Evolutionary conservation across 2,329 filamentous ascomycete species (phyloP), one percentile per base, ranked within the genome.

Genomic region (Calonectria pseudoturangicola): DNA sequence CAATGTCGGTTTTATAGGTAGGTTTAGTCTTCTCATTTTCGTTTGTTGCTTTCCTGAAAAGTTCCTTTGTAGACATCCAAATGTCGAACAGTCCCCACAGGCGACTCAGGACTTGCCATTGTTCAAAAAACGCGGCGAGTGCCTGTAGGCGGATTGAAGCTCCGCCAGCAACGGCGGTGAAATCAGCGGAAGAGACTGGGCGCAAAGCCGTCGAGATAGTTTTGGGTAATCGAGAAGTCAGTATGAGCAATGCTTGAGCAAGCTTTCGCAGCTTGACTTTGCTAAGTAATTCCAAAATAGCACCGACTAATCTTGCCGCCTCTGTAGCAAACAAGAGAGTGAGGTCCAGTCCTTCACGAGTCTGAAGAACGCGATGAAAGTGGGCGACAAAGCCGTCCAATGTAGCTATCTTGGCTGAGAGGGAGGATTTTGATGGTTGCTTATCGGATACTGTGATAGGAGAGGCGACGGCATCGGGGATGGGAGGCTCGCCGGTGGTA

Each of bases 51-150:
- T 56, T 36, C 9, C 56, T 25, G 28, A 21, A 2, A 13, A 48
- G 12, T 15, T 63, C 66, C 45, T 63, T 70, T 18, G 62, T 39
- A 1, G 71, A 66, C 51, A 73, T 48, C 71, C 67, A 67, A 56
- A 73, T 66, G 47, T 73, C 71, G 6, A 73, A 63, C 18, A 66
- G 6, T 18, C 71, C 71, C 71, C 66, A 73, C 45, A 73, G 25
- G 10, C 71, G 66, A 21, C 47, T 73, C 15, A 73, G 56, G 28
- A 73, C 41, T 39, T 73, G 71, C 71, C 71, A 73, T 56, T 73
- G 66, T 30, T 73, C 71, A 10, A 73, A 21, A 10, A 73, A 63
- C 18, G 63, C 15, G 15, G 70, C 60, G 1, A 73, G 16, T n/a
- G 66, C 47, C n/a, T 73, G 67, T 6, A 73, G 36, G 2, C 71